Evolutionary conservation across 2,329 filamentous ascomycete species (phyloP), one percentile per base, ranked within the genome.

Genomic region (Arthrobotrys pseudoclavata): DNA sequence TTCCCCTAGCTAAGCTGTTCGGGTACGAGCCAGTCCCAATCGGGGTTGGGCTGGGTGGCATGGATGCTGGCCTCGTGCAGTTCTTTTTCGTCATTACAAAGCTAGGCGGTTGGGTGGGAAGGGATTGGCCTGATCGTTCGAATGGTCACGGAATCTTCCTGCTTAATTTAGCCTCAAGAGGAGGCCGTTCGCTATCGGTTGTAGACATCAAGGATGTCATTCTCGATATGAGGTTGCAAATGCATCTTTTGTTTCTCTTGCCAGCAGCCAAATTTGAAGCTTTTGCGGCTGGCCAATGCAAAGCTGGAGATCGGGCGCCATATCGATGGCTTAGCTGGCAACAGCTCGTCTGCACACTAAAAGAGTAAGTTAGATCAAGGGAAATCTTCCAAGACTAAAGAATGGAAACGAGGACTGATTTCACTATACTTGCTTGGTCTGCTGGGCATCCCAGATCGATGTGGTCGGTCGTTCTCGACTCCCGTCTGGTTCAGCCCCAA

Each of bases 91-190:
- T 74, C 69, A 74, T 74, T 67, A 55, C 53, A 67, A 24, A 31
- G 62, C 29, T 68, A 42, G 62, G 62, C 69, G 62, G 69, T 62
- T 66, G 62, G 69, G 52, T 74, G 69, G 69, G 69, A 74, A 68
- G 69, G 42, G 52, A 74, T 68, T 74, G 69, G 53, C 69, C 69
- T 74, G 69, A 74, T 50, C 45, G 40, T 53, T 74, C 69, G 69
- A 74, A 68, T 68, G 69, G 62, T 74, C 69, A 74, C 69, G 69
- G 69, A 74, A 74, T 68, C 69, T 67, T 61, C 66, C 61, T 52
- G 61, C 69, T 74, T 74, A 74, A 68, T 74, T 74, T 74, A 74
- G 69, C 69, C 69, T 74, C 62, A 68, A 74, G 57, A 42, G 24
- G 42, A 45, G 31, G 22, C 69, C 69, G 69, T 61, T 74, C 69